Percentiles rank a stretch among this genome's conserved stretches.
Conservation (phyloP, 805 yeast species). For the Saccharomycopsis sp. region DNA sequence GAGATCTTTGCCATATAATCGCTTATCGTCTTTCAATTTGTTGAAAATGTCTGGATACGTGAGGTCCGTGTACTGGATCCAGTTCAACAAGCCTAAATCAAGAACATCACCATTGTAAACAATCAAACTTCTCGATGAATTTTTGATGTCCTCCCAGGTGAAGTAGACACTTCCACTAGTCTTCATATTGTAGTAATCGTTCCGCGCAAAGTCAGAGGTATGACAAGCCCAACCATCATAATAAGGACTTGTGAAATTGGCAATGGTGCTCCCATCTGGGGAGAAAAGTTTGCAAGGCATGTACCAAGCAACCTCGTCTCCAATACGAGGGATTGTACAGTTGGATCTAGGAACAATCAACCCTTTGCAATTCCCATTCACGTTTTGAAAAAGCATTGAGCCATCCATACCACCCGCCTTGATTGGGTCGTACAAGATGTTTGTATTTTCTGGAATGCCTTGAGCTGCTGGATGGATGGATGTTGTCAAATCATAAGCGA, state of each 20-base stretch:
- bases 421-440: slow-evolving; percentile 73
- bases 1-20: slow-evolving; percentile 70
- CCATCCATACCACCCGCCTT: slow-evolving; percentile 87
- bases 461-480: slow-evolving; percentile 78
- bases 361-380: slow-evolving; percentile 81
- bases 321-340: slow-evolving; percentile 61
- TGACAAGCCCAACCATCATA: slow-evolving; percentile 91
- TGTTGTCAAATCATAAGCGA: slow-evolving; percentile 60
- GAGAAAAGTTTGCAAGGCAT: slow-evolving; percentile 77
- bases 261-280: slow-evolving; percentile 63
- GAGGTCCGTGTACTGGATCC: slow-evolving; percentile 64
- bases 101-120: slow-evolving; percentile 87
- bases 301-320: slow-evolving; percentile 79
- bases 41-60: slow-evolving; percentile 68
- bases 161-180: slow-evolving; percentile 71
- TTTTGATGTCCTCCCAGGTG: slow-evolving; percentile 80
- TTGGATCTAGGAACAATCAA: slow-evolving; percentile 61
- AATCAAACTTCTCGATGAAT: slow-evolving; percentile 63
- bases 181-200: slow-evolving; percentile 50
- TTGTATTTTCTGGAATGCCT: slow-evolving; percentile 63
- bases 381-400: slow-evolving; percentile 79
- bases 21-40: slow-evolving; percentile 43
- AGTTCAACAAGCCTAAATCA: slow-evolving; percentile 66
- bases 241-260: slow-evolving; percentile 53
- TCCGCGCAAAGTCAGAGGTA: slow-evolving; percentile 61